Conservation (phyloP, 192 early-diverging fungal species). For the Spizellomyces punctatus region DNA sequence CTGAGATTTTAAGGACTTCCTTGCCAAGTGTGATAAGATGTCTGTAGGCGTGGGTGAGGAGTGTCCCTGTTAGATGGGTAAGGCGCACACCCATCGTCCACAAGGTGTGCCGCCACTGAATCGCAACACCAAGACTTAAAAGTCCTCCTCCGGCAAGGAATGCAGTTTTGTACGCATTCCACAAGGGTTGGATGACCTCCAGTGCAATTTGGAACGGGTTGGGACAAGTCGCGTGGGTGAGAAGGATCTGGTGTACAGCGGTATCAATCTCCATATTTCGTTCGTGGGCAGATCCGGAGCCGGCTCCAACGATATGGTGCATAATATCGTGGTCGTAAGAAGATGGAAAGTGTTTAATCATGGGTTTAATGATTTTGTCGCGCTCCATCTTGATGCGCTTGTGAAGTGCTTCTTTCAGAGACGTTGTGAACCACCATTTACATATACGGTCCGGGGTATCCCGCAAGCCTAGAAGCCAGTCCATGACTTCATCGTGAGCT, state of each 20-base stretch:
- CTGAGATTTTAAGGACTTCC: background rate
- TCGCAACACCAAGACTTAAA: background rate
- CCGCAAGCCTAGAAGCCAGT: background rate
- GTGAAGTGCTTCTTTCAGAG: conserved; percentile 2
- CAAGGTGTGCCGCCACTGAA: background rate
- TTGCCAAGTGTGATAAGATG: background rate
- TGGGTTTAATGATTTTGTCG: background rate
- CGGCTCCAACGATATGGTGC: background rate
- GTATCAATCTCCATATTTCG: background rate
- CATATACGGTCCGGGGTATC: background rate
- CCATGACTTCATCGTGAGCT: conserved; percentile 3
- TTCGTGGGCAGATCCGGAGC: background rate
- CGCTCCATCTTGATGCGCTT: background rate
- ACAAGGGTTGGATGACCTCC: background rate
- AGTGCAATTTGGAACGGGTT: background rate
- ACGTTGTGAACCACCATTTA: conserved; percentile 17
- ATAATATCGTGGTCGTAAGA: conserved; percentile 1
- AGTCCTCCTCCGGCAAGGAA: conserved; percentile 2
- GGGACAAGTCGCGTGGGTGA: conserved; percentile 11
- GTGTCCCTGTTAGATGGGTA: background rate
- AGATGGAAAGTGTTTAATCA: conserved; percentile 1
- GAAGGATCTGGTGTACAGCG: background rate
- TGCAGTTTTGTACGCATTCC: background rate
- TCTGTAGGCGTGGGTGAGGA: background rate
- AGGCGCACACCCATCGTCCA: background rate